Evolutionary conservation across 495 filamentous ascomycete species (phyloP), one percentile per base, ranked within the genome.

Genomic region (Monascus purpureus): DNA sequence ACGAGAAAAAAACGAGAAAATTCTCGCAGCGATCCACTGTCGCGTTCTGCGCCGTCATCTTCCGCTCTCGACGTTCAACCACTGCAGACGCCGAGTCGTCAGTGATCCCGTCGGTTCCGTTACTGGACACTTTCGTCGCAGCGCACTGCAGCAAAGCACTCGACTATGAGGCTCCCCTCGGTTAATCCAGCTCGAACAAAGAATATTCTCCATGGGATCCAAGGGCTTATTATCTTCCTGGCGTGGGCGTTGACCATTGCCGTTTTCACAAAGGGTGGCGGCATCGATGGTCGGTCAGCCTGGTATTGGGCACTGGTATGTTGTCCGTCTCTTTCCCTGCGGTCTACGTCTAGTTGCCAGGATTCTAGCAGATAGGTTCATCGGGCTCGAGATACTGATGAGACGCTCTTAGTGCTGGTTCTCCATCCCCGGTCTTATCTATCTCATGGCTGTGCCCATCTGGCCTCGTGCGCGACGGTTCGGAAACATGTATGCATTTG

Each of bases 251-350:
- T 90, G 20, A 77, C 77, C 34, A 78, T 92, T 38, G 70, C 74
- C 9, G 65, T 90, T 13, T 76, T 86, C 47, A 77, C 73, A 0
- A 70, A 76, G 13, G 57, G 53, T 23, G 70, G 71, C 13, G 57
- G 53, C 12, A 74, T 77, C 29, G 78, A 78, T 46, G 78, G 80
- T 4, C 70, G 74, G 25, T 67, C 75, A 37, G 77, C 68, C 28
- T 92, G 72, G 72, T 81, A 74, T 33, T 87, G 87, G 45, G 75
- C 65, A 33, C 51, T 88, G 65, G 85, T 92, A 72, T 49, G 77
- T 49, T 23, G 2, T 14, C 19, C 8, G 28, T 25, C 22, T 25
- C n/a, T 6, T 25, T 25, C n/a, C n/a, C 22, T 22, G 12, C 11
- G 25, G 12, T 13, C n/a, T 34, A n/a, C n/a, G n/a, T n/a, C n/a